A percentile compares a stretch with the other conserved stretches of the same genome.
Evolutionary conservation across 139 green algal species (phyloP).

Genomic region (Coccomyxa sp.): DNA sequence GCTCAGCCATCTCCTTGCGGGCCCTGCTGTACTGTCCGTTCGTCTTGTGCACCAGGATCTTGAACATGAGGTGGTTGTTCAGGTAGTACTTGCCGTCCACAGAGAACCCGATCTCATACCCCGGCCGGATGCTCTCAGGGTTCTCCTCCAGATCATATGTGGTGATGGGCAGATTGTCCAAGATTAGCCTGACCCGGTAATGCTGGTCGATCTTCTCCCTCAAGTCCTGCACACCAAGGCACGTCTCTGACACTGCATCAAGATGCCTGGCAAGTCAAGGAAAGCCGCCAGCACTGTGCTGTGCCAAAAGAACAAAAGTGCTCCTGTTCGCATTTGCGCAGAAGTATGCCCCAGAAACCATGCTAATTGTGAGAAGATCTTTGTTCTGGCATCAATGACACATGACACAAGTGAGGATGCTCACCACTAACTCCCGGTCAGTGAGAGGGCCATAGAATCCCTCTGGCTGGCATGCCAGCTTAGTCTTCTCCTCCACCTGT

Average conservation of each 20-base stretch:
- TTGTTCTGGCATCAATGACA: no score
- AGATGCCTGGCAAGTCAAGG: no score
- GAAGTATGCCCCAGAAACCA: no score
- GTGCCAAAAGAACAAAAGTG: no score
- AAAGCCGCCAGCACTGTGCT: no score
- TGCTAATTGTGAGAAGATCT: no score
- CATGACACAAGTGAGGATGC: no score
- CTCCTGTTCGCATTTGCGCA: no score
- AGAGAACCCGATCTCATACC: conserved; percentile 83
- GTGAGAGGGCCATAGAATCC: conserved; percentile 48
- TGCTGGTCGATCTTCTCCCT: conserved; percentile 70
- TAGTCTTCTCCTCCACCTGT: conserved; percentile 47
- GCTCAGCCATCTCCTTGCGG: conserved; percentile 26
- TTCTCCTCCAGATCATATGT: conserved; percentile 75
- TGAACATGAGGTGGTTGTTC: conserved; percentile 96
- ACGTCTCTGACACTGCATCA: no score
- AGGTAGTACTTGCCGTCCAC: conserved; percentile 73
- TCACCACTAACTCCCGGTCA: conserved; percentile 53
- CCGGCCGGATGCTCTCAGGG: conserved; percentile 48
- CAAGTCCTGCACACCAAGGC: conserved; percentile 57
- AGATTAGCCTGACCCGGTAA: conserved; percentile 89
- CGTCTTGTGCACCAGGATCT: conserved; percentile 84
- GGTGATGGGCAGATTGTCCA: conserved; percentile 97
- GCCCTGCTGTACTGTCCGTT: conserved; percentile 65
- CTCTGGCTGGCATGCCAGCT: conserved; percentile 45